Evolutionary conservation across 148 eudicot species (phyloP).

Genomic region (Fallopia convolvulus): DNA sequence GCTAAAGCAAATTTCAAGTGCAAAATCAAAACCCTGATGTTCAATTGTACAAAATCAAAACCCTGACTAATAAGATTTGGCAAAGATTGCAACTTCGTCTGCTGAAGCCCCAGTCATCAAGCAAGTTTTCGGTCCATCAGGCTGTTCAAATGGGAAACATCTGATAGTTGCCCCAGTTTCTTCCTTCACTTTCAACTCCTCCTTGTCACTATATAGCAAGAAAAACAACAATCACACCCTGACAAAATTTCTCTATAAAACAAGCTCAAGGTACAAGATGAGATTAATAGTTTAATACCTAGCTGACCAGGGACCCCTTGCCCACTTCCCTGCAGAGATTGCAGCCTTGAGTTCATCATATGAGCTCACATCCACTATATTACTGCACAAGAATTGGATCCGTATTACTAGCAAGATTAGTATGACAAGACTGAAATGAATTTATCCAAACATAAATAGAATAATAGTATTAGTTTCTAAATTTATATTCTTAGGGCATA

Average conservation of each 20-base stretch:
- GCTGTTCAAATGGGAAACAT: conserved; percentile 95
- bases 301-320: conserved; percentile 96
- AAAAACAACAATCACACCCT: conserved; percentile 7
- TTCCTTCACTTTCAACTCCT: conserved; percentile 83
- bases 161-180: conserved; percentile 96
- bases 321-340: conserved; percentile 87
- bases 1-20: not conserved
- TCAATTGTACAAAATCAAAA: not conserved
- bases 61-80: conserved; percentile 67
- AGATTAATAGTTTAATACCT: conserved; percentile 36
- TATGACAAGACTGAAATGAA: not conserved
- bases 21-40: not conserved
- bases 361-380: conserved; percentile 84
- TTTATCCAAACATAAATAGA: not conserved
- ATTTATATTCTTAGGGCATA: too few relatives aligned
- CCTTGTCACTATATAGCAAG: conserved; percentile 53
- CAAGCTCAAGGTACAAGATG: not conserved
- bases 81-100: conserved; percentile 89
- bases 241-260: not conserved
- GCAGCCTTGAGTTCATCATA: conserved; percentile 81
- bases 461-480: not conserved
- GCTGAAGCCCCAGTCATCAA: conserved; percentile 91
- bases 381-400: conserved; percentile 31
- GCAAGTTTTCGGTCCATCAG: conserved; percentile 58
- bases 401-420: not conserved